Base-by-base conservation (phyloP, 257 asterid genomes). In the Solanum peruvianum region DNA sequence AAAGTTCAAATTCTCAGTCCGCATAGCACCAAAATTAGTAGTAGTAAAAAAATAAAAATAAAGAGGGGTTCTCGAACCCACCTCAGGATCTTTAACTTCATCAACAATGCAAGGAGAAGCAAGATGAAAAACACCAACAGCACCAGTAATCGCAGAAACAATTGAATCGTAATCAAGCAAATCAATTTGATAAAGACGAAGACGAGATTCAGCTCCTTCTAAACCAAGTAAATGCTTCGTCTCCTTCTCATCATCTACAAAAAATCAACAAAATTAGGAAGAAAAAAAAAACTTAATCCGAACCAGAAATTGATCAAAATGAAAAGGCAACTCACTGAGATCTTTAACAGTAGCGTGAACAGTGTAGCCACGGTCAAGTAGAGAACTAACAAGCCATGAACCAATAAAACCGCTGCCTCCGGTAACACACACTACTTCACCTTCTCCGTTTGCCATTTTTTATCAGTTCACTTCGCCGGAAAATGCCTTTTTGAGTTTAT, bases 351-450 rank as follows among this genome's bases (percentile, higher is more conserved):
- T 95, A 94, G 99, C 99, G 86, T 90, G 94, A 87, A 96, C 97
- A 58, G 96, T 87, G 93, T 96, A 96, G 88, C 98, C 98, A 75
- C 98, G 98, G 45, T 86, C 89, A 88, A 96, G 98, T 80, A 96
- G 99, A 81, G 91, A 94, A 45, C 91, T 90, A 45, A 96, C 93
- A 80, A 96, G 88, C 90, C 92, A 94, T 7, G 98, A 92, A 41
- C 99, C 99, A 39, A 96, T 96, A 89, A 21, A 93, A 88, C 98
- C 99, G 90, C 98, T 96, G 89, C 93, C 99, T 39, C 99, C 98
- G 9, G 99, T 95, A 2, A 96, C 98, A 85, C 98, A 96, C 21
- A 94, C 98, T 37, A 88, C 92, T 88, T 95, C 95, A 69, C 92
- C 91, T 87, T 85, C 89, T 77, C 70, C 84, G 11, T 52, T 80